A percentile compares a stretch with the other conserved stretches of the same genome.
phyloP scores from a whole-genome alignment of 352 stramenopile species.

The Phytophthora aleatoria region DNA sequence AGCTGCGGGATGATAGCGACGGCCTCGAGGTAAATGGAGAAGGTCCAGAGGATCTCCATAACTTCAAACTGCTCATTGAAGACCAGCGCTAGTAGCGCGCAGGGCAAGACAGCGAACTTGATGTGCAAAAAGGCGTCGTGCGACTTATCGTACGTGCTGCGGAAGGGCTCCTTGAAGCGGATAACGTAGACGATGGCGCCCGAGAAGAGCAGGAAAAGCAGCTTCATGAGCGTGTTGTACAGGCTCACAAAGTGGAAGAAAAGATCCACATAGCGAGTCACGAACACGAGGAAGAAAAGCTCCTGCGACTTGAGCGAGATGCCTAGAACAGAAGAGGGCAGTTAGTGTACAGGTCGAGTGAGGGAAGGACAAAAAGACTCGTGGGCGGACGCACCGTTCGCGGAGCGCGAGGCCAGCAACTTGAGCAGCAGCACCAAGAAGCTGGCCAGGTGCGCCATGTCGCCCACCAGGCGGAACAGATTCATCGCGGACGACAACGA shows the following conservation, averaged over 20 bases:
- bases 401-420: constrained; percentile 88
- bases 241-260: constrained; percentile 95
- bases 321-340: constrained; percentile 50
- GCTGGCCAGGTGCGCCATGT: constrained; percentile 99
- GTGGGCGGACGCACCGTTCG: constrained; percentile 50
- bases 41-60: constrained; percentile 97
- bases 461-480: constrained; percentile 97
- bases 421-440: constrained; percentile 99
- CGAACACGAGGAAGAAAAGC: constrained; percentile 99
- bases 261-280: constrained; percentile 98
- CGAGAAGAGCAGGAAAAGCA: constrained; percentile 97
- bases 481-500: constrained; percentile 77
- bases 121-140: constrained; percentile 99
- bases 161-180: constrained; percentile 95
- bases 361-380: neutral
- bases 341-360: neutral
- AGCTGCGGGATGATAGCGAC: constrained; percentile 99
- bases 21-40: constrained; percentile 99
- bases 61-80: constrained; percentile 94
- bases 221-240: constrained; percentile 99
- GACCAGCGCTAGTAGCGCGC: constrained; percentile 94
- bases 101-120: constrained; percentile 97
- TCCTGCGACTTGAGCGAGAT: constrained; percentile 99
- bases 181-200: constrained; percentile 99
- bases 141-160: constrained; percentile 98